Percentiles rank a stretch among this genome's conserved stretches.
phyloP scores from a whole-genome alignment of 257 asterid species.

The Osmanthus fragrans region DNA sequence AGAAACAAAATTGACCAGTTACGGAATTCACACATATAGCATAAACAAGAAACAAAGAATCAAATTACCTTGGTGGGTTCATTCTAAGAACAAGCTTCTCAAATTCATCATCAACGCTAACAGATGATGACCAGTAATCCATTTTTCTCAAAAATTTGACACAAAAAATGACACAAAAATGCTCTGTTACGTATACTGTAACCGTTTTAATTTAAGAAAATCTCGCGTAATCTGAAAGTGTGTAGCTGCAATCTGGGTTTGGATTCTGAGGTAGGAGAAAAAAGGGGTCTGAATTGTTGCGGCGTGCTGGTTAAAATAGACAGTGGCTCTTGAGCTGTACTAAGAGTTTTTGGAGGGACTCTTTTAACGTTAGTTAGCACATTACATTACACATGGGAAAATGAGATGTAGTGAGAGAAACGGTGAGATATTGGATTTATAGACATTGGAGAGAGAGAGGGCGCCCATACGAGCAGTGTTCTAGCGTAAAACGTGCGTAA shows the following conservation, averaged over 20 bases:
- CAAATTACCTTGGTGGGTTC: slow-evolving; percentile 75
- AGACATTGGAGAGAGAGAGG: neutral
- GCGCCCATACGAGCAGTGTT: neutral
- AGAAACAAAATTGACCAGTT: neutral
- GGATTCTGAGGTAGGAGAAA: slow-evolving; percentile 7
- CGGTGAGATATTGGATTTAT: too few relatives aligned
- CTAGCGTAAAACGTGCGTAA: too few relatives aligned
- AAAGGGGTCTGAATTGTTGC: slow-evolving; percentile 15
- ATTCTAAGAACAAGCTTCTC: slow-evolving; percentile 75
- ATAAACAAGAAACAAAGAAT: neutral
- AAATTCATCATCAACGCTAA: slow-evolving; percentile 66
- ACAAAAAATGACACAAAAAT: slow-evolving; percentile 6
- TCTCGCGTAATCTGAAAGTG: neutral
- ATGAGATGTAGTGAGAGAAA: neutral
- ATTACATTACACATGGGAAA: slow-evolving; percentile 9
- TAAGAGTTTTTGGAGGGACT: slow-evolving; percentile 35
- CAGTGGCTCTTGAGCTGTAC: slow-evolving; percentile 44
- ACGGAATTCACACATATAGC: neutral
- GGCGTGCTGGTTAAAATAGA: slow-evolving; percentile 12
- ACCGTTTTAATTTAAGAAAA: neutral
- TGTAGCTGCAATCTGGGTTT: slow-evolving; percentile 3
- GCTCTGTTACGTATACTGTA: neutral
- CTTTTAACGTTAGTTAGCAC: neutral
- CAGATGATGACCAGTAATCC: slow-evolving; percentile 64
- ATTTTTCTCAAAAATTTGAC: slow-evolving; percentile 19